Conservation (phyloP, 345 rosid genomes). For the Nephelium lappaceum region DNA sequence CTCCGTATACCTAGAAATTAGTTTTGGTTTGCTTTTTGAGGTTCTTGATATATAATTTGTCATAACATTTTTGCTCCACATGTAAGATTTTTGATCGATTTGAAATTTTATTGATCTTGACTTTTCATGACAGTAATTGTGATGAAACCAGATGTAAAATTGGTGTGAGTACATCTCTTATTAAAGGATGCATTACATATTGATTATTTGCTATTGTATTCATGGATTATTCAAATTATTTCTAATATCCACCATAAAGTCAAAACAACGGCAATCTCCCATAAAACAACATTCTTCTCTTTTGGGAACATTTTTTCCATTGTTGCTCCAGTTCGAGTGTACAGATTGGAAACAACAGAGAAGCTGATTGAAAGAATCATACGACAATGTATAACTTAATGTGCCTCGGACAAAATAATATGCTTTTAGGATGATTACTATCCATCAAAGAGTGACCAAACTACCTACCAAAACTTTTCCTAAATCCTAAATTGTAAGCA, state of each 20-base stretch:
- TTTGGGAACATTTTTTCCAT: neutral
- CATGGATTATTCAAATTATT: too few species aligned
- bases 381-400: neutral
- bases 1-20: neutral
- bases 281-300: neutral
- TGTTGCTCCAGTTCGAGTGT: neutral
- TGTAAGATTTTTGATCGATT: neutral
- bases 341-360: neutral
- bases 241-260: too few species aligned
- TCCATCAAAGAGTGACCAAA: neutral
- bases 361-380: neutral
- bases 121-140: neutral
- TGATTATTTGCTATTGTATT: too few species aligned
- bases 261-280: neutral
- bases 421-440: neutral
- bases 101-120: neutral
- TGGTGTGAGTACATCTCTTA: too few species aligned
- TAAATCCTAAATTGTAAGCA: neutral
- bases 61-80: neutral
- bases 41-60: constrained; percentile 2
- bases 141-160: neutral
- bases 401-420: neutral
- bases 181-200: too few species aligned
- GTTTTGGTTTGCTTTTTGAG: neutral
- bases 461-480: constrained; percentile 10